Conservation (phyloP, 2,329 filamentous ascomycete species). For the Ophiostoma sp. region DNA sequence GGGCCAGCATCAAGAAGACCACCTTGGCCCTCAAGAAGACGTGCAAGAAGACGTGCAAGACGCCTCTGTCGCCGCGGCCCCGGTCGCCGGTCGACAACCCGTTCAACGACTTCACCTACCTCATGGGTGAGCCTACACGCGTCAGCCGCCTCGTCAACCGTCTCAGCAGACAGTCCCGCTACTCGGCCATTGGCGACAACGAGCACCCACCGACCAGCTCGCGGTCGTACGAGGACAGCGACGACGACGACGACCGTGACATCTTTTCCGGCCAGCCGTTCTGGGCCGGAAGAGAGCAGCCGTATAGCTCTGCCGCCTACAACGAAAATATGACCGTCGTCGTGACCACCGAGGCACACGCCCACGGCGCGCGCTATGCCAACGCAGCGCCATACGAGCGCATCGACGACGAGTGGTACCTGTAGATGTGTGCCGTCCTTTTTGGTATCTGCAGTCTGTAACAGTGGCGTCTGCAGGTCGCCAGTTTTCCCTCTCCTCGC, state of each 20-base stretch:
- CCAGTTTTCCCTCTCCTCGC: not conserved
- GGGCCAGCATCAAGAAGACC: conserved; percentile 16
- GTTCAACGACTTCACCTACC: conserved; percentile 8
- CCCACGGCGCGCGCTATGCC: not conserved
- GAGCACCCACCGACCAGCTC: not conserved
- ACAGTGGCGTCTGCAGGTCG: not conserved
- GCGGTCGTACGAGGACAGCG: not conserved
- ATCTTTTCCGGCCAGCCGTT: conserved; percentile 15
- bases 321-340: conserved; percentile 3
- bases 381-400: not conserved
- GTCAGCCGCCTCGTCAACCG: conserved; percentile 12
- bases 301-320: not conserved
- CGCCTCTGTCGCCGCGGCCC: not conserved
- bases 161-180: not conserved
- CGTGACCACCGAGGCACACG: not conserved
- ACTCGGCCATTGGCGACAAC: conserved; percentile 11
- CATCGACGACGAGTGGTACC: not conserved
- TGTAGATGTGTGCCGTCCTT: not conserved
- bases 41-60: not conserved
- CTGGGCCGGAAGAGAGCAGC: not conserved
- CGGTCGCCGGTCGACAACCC: not conserved
- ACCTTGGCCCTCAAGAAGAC: not conserved
- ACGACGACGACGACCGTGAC: conserved; percentile 17
- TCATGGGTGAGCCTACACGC: not conserved
- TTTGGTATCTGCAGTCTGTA: not conserved